Evolutionary conservation across 768 basidiomycete genomes (phyloP).

Genomic region (Lactarius psammicola): DNA sequence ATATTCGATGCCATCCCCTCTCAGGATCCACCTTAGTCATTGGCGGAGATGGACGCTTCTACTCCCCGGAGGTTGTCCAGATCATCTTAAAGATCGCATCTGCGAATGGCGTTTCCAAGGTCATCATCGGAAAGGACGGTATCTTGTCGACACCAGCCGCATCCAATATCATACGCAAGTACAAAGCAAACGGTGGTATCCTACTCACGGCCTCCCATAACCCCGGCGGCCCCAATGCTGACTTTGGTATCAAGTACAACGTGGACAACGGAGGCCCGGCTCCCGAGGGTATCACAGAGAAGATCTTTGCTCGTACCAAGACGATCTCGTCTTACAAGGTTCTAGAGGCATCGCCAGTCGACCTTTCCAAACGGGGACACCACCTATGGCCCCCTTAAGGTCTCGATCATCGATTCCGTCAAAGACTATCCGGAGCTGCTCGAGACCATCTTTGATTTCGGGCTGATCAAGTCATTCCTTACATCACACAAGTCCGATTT

Average conservation of each 20-base stretch:
- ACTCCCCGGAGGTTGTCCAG: slow-evolving; percentile 81
- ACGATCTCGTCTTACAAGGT: slow-evolving; percentile 81
- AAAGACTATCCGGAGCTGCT: slow-evolving; percentile 82
- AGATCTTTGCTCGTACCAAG: slow-evolving; percentile 91
- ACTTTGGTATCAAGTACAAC: slow-evolving; percentile 99
- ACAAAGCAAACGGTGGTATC: slow-evolving; percentile 96
- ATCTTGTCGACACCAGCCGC: slow-evolving; percentile 98
- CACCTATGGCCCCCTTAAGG: slow-evolving; percentile 76
- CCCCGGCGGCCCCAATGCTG: slow-evolving; percentile 95
- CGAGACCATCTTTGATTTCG: slow-evolving; percentile 91
- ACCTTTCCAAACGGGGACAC: slow-evolving; percentile 79
- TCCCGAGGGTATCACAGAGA: slow-evolving; percentile 93
- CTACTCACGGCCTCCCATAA: slow-evolving; percentile 97
- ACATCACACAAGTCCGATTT: slow-evolving; percentile 62
- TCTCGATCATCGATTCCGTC: slow-evolving; percentile 94
- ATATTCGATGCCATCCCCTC: slow-evolving; percentile 86
- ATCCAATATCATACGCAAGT: slow-evolving; percentile 92
- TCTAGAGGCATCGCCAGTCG: slow-evolving; percentile 71
- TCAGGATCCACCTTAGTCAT: slow-evolving; percentile 85
- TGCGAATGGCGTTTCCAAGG: slow-evolving; percentile 87
- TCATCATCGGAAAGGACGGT: slow-evolving; percentile 87
- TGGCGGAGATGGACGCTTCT: slow-evolving; percentile 96
- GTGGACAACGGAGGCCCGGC: slow-evolving; percentile 97
- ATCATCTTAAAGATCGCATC: slow-evolving; percentile 92
- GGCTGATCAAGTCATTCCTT: slow-evolving; percentile 88